Evolutionary conservation across 176 grass and related monocot genomes (phyloP).

Genomic region (Lolium multiflorum): DNA sequence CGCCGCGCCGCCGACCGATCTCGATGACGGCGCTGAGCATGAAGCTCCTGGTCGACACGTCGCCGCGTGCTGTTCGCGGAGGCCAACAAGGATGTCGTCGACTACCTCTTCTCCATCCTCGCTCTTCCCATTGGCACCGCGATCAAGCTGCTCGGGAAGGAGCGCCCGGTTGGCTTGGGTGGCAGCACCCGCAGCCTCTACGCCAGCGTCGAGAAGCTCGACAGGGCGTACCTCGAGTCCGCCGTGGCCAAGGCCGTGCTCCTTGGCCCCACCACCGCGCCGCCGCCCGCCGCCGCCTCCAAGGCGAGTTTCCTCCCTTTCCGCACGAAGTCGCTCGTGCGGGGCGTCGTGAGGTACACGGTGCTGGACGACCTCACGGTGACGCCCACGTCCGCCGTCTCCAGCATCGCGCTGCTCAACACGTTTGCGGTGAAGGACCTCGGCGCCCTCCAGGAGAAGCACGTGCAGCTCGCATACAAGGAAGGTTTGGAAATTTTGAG

Average conservation of each 20-base stretch:
- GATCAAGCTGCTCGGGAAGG: slow-evolving; percentile 32
- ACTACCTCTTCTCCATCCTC: slow-evolving; percentile 43
- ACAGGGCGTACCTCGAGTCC: background rate
- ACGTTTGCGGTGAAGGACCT: slow-evolving; percentile 36
- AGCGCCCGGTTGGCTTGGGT: slow-evolving; percentile 21
- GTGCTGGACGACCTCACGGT: slow-evolving; percentile 31
- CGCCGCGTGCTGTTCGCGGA: background rate
- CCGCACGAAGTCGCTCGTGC: slow-evolving; percentile 18
- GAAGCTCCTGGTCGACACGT: background rate
- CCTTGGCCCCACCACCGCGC: background rate
- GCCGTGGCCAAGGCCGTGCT: background rate
- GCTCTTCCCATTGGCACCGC: slow-evolving; percentile 1
- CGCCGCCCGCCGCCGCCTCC: background rate
- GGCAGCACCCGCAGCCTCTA: slow-evolving; percentile 7
- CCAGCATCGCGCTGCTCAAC: slow-evolving; percentile 49
- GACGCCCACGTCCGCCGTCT: slow-evolving; percentile 39
- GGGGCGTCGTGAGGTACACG: slow-evolving; percentile 27
- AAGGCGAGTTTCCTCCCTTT: background rate
- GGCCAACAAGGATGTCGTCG: slow-evolving; percentile 15
- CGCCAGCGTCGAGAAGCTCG: background rate
- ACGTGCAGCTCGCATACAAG: slow-evolving; percentile 37
- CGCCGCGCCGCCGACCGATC: background rate
- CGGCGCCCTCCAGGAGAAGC: slow-evolving; percentile 48
- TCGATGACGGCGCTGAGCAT: background rate
- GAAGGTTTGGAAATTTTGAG: background rate